These are phyloP conservation scores for Cicer chorassanicum DNA, from an alignment of 306 rosid species.

Conservation along the genomic window DNA sequence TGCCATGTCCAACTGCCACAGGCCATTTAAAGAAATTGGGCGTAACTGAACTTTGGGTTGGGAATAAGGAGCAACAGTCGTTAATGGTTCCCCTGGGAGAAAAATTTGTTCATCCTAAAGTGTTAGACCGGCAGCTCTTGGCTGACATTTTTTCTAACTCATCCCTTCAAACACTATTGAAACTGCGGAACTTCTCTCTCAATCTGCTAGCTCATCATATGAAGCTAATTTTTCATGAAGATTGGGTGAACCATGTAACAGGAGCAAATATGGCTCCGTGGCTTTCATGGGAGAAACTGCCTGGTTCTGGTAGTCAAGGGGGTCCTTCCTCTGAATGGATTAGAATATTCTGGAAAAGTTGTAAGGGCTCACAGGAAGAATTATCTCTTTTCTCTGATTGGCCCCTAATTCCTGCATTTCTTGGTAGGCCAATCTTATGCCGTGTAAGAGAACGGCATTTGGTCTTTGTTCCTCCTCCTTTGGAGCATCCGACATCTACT, in stretches of 20 bases:
- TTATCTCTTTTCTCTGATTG: conserved; percentile 83
- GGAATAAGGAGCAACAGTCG: conserved; percentile 78
- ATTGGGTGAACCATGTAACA: conserved; percentile 88
- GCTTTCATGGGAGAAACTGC: conserved; percentile 92
- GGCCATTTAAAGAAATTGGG: conserved; percentile 74
- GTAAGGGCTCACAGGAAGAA: conserved; percentile 61
- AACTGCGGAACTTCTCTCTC: conserved; percentile 71
- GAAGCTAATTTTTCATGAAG: conserved; percentile 74
- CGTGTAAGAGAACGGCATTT: conserved; percentile 81
- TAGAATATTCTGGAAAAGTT: conserved; percentile 81
- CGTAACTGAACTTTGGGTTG: conserved; percentile 84
- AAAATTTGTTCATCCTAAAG: conserved; percentile 80
- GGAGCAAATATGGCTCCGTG: conserved; percentile 85
- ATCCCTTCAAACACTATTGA: conserved; percentile 65
- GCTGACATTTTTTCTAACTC: conserved; percentile 61
- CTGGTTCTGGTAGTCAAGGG: conserved; percentile 70
- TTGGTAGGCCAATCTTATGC: conserved; percentile 90
- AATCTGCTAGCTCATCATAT: conserved; percentile 77
- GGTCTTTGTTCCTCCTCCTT: conserved; percentile 83
- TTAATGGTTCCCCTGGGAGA: conserved; percentile 80
- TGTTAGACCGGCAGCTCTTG: conserved; percentile 75
- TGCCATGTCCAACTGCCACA: conserved; percentile 90
- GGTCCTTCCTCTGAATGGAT: conserved; percentile 96
- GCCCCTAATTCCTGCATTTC: conserved; percentile 97
- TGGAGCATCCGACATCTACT: conserved; percentile 46